phyloP scores from a whole-genome alignment of 2,329 filamentous ascomycete species.

The Arthrobotrys sphaeroides region DNA sequence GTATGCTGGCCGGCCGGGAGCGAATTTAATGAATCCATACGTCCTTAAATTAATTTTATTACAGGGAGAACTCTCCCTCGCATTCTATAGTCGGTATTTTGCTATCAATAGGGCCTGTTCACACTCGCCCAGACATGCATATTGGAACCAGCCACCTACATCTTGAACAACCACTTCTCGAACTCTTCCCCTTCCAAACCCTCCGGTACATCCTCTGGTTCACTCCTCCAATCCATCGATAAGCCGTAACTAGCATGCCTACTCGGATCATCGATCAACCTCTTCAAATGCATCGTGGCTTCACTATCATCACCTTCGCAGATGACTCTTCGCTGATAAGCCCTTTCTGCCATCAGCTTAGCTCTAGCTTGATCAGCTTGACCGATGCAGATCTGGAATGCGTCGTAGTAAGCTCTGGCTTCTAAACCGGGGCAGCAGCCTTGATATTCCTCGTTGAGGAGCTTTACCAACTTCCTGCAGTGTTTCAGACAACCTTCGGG shows the following conservation, averaged over 20 bases:
- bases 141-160: too few species aligned
- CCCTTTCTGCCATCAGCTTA: slow-evolving; percentile 62
- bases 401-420: slow-evolving; percentile 62
- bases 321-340: slow-evolving; percentile 60
- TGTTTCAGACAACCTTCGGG: slow-evolving; percentile 58
- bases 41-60: too few species aligned
- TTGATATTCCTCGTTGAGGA: slow-evolving; percentile 56
- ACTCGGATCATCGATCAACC: slow-evolving; percentile 57
- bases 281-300: slow-evolving; percentile 57
- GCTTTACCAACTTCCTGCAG: slow-evolving; percentile 57
- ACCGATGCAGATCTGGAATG: slow-evolving; percentile 62
- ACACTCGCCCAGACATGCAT: too few species aligned
- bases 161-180: slow-evolving; percentile 59
- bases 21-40: slow-evolving; percentile 1
- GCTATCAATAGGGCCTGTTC: too few species aligned
- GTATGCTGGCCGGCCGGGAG: slow-evolving; percentile 8
- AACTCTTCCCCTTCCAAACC: slow-evolving; percentile 55
- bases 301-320: slow-evolving; percentile 63
- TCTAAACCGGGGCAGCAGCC: slow-evolving; percentile 56
- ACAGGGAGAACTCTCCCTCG: too few species aligned
- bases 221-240: slow-evolving; percentile 54
- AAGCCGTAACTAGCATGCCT: slow-evolving; percentile 54
- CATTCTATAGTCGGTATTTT: too few species aligned
- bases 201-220: slow-evolving; percentile 55
- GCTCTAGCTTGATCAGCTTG: slow-evolving; percentile 63